Evolutionary conservation across 192 early-diverging fungal genomes (phyloP).

Genomic region (Linnemannia elongata): DNA sequence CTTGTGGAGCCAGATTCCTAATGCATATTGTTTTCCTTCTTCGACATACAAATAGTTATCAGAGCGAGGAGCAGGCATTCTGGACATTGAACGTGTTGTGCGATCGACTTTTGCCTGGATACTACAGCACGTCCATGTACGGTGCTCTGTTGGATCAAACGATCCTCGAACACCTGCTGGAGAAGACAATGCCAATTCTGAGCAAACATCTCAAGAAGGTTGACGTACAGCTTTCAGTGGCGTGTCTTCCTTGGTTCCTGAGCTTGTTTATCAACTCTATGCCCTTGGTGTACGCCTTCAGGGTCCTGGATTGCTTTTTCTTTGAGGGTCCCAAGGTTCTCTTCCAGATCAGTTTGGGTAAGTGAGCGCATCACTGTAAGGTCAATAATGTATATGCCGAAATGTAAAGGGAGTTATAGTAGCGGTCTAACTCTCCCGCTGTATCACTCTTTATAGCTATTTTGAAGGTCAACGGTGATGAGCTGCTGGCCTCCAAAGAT

Average conservation of each 20-base stretch:
- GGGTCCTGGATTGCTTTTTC: constrained; percentile 97
- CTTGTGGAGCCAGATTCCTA: background rate
- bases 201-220: constrained; percentile 84
- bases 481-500: constrained; percentile 74
- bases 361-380: background rate
- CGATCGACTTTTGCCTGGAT: constrained; percentile 92
- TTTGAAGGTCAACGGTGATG: constrained; percentile 92
- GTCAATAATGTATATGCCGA: background rate
- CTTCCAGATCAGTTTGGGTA: constrained; percentile 88
- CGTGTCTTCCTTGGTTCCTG: constrained; percentile 98
- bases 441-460: constrained; percentile 68
- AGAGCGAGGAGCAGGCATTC: constrained; percentile 98
- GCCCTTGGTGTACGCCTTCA: constrained; percentile 88
- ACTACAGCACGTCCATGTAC: constrained; percentile 99
- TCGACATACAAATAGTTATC: constrained; percentile 63
- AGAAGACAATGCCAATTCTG: constrained; percentile 93
- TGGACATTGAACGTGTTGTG: constrained; percentile 94
- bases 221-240: constrained; percentile 96
- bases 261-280: constrained; percentile 97
- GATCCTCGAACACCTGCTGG: constrained; percentile 92
- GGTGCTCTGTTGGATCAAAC: constrained; percentile 96
- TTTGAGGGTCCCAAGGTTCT: constrained; percentile 97
- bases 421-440: constrained; percentile 22
- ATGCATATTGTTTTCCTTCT: background rate
- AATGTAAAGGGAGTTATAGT: background rate